Base-by-base conservation (phyloP, 2,329 filamentous ascomycete species). In the Trichophaea hybrida region DNA sequence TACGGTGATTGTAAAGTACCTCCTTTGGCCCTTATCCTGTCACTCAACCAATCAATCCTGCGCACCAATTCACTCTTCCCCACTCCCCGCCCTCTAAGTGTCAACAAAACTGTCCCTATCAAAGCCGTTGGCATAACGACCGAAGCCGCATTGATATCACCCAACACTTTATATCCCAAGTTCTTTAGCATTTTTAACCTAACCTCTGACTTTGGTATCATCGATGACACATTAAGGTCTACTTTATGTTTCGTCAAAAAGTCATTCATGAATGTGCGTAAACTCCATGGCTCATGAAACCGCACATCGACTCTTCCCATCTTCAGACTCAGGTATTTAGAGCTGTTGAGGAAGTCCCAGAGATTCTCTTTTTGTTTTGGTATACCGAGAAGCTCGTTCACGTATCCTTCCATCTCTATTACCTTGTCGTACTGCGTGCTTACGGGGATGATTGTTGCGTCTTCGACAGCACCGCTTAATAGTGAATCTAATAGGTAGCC, bases 351-450 rank as follows among this genome's bases (percentile, higher is more conserved):
- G 67, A 98, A 94, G 68, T 94, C 88, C 37, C 83, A 80, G 40
- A 98, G 75, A 63, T 95, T 96, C 70, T 98, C 93, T 70, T 95
- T 94, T 69, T 88, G 88, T 73, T 98, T 98, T 0, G 93, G 93
- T 63, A 94, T 84, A 2, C 93, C 93, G 0, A 98, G 78, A 1
- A 98, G 79, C 72, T 98, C 93, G 37, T 84, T 93, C 49, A 97
- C 91, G 69, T 98, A 98, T 4, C 89, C 93, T 72, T 95, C 89
- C 0, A 94, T 95, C 72, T 98, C 93, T 61, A 98, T 94, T 59
- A 98, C 93, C 70, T 97, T 98, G 76, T 98, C 93, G 70, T 98
- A 98, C 71, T 98, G 93, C 0, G 90, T 96, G 71, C 87, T 94
- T 50, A 98, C 93, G 0, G 93, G 93, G 67, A 91, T 95, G 56